phyloP scores from a whole-genome alignment of 192 early-diverging fungal species.

The Coemansia sp. region DNA sequence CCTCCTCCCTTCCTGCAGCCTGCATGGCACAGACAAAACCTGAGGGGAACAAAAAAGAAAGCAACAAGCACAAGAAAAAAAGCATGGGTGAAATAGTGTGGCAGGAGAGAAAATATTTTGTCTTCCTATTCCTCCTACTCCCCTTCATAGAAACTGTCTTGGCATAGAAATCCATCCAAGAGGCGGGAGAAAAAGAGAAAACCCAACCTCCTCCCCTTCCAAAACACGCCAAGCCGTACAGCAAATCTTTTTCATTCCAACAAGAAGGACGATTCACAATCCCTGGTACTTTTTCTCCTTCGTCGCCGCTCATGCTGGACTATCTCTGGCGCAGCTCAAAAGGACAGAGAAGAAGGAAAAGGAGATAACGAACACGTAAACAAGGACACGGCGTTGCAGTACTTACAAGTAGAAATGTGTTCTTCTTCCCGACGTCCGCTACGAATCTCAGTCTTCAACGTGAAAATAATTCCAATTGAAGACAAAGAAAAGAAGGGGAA shows the following conservation, averaged over 20 bases:
- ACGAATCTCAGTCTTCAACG: conserved; percentile 9
- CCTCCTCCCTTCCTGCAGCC: neutral
- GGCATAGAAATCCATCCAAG: neutral
- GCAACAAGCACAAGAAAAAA: conserved; percentile 7
- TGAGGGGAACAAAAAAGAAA: neutral
- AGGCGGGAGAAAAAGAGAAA: neutral
- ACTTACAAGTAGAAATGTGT: conserved; percentile 6
- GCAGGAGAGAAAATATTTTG: neutral
- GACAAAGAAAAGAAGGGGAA: conserved; percentile 18
- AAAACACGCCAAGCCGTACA: neutral
- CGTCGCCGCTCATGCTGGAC: too few species aligned
- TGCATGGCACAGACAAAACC: neutral
- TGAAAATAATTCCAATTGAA: conserved; percentile 26
- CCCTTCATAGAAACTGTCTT: neutral
- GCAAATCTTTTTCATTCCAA: conserved; percentile 1
- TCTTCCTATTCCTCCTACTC: neutral
- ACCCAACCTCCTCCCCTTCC: too few species aligned
- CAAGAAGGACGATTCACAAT: neutral
- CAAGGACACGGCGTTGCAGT: neutral
- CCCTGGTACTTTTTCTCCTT: neutral
- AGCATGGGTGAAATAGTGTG: conserved; percentile 3
- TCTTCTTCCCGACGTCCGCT: conserved; percentile 7
- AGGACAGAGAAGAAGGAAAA: neutral
- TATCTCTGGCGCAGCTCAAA: too few species aligned
- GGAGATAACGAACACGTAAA: neutral